These are phyloP conservation scores for Lactarius vividus DNA, from an alignment of 768 basidiomycete genomes.

Conservation along the genomic window DNA sequence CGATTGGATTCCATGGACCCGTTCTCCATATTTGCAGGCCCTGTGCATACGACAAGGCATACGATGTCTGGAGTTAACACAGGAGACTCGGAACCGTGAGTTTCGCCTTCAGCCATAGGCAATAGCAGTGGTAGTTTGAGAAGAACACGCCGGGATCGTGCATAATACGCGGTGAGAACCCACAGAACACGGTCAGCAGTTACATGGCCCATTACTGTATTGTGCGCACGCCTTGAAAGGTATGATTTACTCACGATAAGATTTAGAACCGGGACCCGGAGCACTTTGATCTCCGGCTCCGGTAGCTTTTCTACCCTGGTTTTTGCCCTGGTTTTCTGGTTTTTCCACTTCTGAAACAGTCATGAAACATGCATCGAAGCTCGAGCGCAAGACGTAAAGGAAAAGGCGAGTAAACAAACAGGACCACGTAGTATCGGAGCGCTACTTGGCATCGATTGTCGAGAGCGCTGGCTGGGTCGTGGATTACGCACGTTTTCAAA, in stretches of 20 bases:
- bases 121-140: background rate
- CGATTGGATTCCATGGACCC: background rate
- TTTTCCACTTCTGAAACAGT: no score
- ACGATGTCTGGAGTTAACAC: background rate
- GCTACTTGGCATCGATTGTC: background rate
- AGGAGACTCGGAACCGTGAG: background rate
- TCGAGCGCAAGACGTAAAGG: background rate
- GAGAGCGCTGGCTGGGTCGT: background rate
- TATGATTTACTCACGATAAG: background rate
- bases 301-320: no score
- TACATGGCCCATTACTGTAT: background rate
- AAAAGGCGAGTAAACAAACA: background rate
- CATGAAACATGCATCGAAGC: background rate
- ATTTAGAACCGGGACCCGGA: background rate
- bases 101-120: background rate
- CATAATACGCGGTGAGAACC: background rate
- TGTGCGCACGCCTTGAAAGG: background rate
- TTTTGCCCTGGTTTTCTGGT: no score
- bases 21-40: background rate
- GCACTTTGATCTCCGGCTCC: background rate
- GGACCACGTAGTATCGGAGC: background rate
- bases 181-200: background rate
- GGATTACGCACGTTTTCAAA: no score
- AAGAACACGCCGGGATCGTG: background rate
- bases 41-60: background rate